These are phyloP conservation scores for Amanita pseudoporphyria DNA, from an alignment of 768 basidiomycete species.

Conservation along the genomic window DNA sequence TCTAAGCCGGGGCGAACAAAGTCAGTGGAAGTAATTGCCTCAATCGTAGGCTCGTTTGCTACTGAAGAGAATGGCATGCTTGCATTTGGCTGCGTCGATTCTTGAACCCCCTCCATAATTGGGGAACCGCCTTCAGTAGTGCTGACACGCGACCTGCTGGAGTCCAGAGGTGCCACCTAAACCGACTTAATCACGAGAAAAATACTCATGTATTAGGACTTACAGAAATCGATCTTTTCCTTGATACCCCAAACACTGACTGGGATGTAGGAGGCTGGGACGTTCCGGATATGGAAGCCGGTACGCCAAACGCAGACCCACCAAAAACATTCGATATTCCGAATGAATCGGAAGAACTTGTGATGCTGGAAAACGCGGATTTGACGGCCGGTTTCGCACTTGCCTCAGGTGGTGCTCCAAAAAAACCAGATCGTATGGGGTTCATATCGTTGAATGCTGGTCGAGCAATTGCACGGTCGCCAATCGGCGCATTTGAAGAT, in stretches of 20 bases:
- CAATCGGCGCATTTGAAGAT: background rate
- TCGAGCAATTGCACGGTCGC: background rate
- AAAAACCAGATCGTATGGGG: background rate
- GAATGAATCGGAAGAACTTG: constrained; percentile 30
- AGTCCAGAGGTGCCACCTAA: background rate
- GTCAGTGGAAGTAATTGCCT: background rate
- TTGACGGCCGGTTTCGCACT: background rate
- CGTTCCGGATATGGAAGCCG: constrained; percentile 12
- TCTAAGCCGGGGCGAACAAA: background rate
- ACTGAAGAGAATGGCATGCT: background rate
- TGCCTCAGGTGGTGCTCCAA: background rate
- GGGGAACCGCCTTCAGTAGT: background rate
- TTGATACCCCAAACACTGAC: constrained; percentile 11
- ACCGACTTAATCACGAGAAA: background rate
- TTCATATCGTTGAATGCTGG: background rate
- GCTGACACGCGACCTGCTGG: background rate
- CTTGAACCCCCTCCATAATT: background rate
- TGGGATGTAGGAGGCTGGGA: constrained; percentile 6
- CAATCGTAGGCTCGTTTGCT: background rate
- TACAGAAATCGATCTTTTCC: constrained; percentile 6
- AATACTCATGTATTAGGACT: background rate
- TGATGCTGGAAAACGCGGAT: constrained; percentile 28
- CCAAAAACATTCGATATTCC: constrained; percentile 27
- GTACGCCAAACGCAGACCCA: constrained; percentile 12
- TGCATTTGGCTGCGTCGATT: background rate